These are phyloP conservation scores for Graphiopsis chlorocephala DNA, from an alignment of 2,329 filamentous ascomycete genomes.

Conservation along the genomic window DNA sequence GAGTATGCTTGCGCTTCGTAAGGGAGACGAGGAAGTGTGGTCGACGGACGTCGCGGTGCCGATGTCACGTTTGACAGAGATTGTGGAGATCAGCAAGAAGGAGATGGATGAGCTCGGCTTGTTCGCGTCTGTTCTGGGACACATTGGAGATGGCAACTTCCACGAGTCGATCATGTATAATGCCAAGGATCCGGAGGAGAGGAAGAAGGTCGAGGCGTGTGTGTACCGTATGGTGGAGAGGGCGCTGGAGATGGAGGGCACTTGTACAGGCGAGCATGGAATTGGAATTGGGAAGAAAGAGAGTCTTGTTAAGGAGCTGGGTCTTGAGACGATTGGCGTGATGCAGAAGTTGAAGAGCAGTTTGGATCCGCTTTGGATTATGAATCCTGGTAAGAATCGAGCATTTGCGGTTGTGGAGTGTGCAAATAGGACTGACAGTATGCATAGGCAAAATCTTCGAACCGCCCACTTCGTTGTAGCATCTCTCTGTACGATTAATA, in stretches of 20 bases:
- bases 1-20: slow-evolving; percentile 58
- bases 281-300: slow-evolving; percentile 85
- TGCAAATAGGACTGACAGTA: background rate
- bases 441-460: slow-evolving; percentile 8
- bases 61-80: slow-evolving; percentile 59
- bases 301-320: slow-evolving; percentile 74
- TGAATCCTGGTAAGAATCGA: slow-evolving; percentile 94
- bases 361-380: slow-evolving; percentile 79
- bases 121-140: slow-evolving; percentile 83
- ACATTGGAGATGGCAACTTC: slow-evolving; percentile 93
- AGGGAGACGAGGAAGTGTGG: slow-evolving; percentile 58
- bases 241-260: slow-evolving; percentile 92
- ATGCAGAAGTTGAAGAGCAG: slow-evolving; percentile 84
- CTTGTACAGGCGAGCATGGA: slow-evolving; percentile 85
- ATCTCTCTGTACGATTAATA: background rate
- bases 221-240: slow-evolving; percentile 87
- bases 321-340: slow-evolving; percentile 72
- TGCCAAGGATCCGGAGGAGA: slow-evolving; percentile 64
- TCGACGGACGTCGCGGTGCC: slow-evolving; percentile 62
- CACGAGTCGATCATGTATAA: slow-evolving; percentile 91
- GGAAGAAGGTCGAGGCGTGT: slow-evolving; percentile 71
- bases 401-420: background rate
- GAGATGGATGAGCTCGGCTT: slow-evolving; percentile 82
- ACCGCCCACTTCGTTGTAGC: background rate
- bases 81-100: slow-evolving; percentile 79